phyloP scores from a whole-genome alignment of 768 basidiomycete genomes.

The Trametes coccinea region DNA sequence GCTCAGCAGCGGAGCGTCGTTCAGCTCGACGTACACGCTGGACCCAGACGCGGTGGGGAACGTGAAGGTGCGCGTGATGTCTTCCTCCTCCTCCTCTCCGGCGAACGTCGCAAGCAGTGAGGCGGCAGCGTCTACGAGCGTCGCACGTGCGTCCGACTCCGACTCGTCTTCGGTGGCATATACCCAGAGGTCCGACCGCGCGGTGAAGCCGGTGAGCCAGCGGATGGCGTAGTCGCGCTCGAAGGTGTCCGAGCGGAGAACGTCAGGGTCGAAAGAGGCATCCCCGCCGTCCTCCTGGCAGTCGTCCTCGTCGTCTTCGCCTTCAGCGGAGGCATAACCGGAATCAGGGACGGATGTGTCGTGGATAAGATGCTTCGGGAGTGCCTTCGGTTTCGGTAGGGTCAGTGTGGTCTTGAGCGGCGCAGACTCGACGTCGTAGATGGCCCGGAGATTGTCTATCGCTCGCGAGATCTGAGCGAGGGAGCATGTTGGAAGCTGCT shows the following conservation, averaged over 20 bases:
- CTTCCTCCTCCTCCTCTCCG: constrained; percentile 42
- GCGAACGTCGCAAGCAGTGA: constrained; percentile 56
- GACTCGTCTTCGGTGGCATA: constrained; percentile 30
- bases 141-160: constrained; percentile 43
- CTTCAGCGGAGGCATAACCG: constrained; percentile 76
- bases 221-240: constrained; percentile 68
- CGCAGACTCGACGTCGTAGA: constrained; percentile 52
- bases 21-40: constrained; percentile 53
- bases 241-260: constrained; percentile 60
- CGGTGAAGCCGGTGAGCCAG: constrained; percentile 74
- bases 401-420: constrained; percentile 24
- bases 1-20: constrained; percentile 64
- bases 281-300: constrained; percentile 28
- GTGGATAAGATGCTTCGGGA: constrained; percentile 36
- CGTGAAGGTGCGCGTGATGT: constrained; percentile 53
- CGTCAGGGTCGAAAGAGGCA: constrained; percentile 38
- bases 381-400: constrained; percentile 22
- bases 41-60: constrained; percentile 35
- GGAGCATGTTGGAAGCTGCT: constrained; percentile 38
- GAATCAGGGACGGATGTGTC: constrained; percentile 61
- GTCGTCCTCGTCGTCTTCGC: constrained; percentile 46
- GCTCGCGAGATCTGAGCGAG: constrained; percentile 41
- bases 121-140: constrained; percentile 57
- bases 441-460: constrained; percentile 43
- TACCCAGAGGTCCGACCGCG: constrained; percentile 57